Evolutionary conservation across 257 asterid species (phyloP).

Genomic region (Solanum microdontum): DNA sequence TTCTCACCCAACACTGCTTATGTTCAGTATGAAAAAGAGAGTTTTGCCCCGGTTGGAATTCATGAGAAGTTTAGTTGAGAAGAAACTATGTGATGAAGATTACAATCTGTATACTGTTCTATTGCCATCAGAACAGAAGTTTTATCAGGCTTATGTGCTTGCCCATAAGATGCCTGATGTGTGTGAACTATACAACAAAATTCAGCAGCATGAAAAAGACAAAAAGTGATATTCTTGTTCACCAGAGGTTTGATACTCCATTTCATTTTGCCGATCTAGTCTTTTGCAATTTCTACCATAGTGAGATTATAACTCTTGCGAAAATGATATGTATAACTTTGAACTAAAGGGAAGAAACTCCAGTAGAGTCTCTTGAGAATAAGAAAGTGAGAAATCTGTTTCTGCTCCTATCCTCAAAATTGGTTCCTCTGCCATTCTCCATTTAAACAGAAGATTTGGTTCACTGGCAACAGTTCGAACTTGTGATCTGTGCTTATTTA

Average conservation of each 20-base stretch:
- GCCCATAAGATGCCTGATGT: slow-evolving; percentile 4
- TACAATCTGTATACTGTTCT: background rate
- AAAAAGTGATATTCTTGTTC: background rate
- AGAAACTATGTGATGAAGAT: background rate
- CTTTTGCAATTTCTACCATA: background rate
- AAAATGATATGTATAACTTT: background rate
- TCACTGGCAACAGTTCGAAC: background rate
- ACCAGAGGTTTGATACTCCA: background rate
- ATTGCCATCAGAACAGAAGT: background rate
- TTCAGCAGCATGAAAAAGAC: background rate
- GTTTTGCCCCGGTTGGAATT: slow-evolving; percentile 12
- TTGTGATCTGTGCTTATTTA: background rate
- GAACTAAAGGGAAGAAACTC: background rate
- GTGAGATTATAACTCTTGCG: background rate
- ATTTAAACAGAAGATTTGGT: background rate
- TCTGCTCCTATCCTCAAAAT: background rate
- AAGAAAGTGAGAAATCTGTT: background rate
- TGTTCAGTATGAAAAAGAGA: slow-evolving; percentile 13
- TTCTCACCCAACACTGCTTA: background rate
- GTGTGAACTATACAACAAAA: background rate
- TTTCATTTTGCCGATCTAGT: background rate
- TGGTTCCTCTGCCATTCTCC: background rate
- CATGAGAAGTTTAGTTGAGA: slow-evolving; percentile 5
- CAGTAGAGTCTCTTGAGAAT: background rate
- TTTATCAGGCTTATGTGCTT: slow-evolving; percentile 1